Evolutionary conservation across 345 rosid species (phyloP), one percentile per base, ranked within the genome.

Genomic region (Arabidopsis arenosa): DNA sequence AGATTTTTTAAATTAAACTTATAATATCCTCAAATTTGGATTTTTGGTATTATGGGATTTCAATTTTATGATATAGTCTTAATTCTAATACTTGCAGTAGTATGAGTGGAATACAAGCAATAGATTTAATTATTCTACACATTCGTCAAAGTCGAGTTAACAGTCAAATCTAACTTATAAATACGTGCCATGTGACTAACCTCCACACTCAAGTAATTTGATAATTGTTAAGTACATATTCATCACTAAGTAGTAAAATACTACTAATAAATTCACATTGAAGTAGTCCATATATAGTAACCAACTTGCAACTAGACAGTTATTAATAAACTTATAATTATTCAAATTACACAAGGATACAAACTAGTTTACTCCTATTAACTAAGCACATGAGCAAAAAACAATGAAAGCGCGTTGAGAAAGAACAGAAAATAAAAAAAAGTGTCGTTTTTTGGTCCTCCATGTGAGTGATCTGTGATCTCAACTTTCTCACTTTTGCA

Each of bases 401-500:
- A 53, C 3, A 2, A 70, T 33, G 49, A 35, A 78, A 72, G 64
- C 81, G 77, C 81, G 81, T 72, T 11, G 63, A 66, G 26, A 70
- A 70, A 45, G 17, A 59, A 54, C 44, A 32, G 7, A 36, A 4
- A 11, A 43, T 26, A 65, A 14, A 53, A 36, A 58, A 66, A 26
- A 23, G 58, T 72, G 68, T 66, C 65, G 51, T 39, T 59, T 55
- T 58, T 78, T 72, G 64, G 66, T 63, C 45, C 54, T 63, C 75
- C 86, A 80, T 78, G 85, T 81, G 86, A 82, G 63, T 54, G 66
- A 39, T 77, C 87, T 84, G 67, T 52, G 65, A 36, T 76, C 88
- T 84, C 77, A 66, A 59, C 78, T 63, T 79, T 68, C 75, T 36
- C 73, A 41, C 61, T 78, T 76, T 67, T 26, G 75, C 85, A 76